These are phyloP conservation scores for Geotrichum aggregatum DNA, from an alignment of 1,139 yeast genomes.

Conservation along the genomic window DNA sequence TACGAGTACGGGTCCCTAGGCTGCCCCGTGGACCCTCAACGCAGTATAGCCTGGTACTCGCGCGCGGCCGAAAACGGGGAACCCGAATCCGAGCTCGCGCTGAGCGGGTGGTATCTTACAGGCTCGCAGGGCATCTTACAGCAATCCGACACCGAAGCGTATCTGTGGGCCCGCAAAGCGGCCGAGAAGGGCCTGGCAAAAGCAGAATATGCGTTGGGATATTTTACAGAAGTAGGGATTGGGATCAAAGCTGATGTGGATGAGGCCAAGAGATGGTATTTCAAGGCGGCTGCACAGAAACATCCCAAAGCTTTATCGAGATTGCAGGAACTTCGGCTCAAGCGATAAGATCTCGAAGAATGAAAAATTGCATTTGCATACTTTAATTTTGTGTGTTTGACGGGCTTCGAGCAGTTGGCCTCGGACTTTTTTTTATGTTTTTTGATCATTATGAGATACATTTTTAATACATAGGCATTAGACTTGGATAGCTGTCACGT, in stretches of 20 bases:
- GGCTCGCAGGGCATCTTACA: slow-evolving; percentile 71
- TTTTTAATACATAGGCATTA: too few relatives aligned
- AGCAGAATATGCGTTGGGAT: slow-evolving; percentile 81
- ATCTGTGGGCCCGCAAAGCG: slow-evolving; percentile 84
- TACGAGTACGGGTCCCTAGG: slow-evolving; percentile 82
- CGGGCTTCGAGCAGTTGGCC: too few relatives aligned
- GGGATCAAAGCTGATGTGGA: slow-evolving; percentile 51
- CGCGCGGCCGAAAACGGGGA: slow-evolving; percentile 70
- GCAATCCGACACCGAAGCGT: slow-evolving; percentile 74
- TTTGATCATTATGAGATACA: too few relatives aligned
- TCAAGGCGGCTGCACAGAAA: slow-evolving; percentile 57
- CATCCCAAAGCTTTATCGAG: slow-evolving; percentile 51
- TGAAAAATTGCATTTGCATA: too few relatives aligned
- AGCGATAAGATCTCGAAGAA: too few relatives aligned
- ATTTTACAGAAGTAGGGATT: slow-evolving; percentile 74
- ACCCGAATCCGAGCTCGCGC: slow-evolving; percentile 82
- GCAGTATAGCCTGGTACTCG: slow-evolving; percentile 86
- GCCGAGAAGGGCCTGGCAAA: slow-evolving; percentile 74
- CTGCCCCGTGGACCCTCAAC: slow-evolving; percentile 60
- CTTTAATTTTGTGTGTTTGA: too few relatives aligned
- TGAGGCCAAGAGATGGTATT: slow-evolving; percentile 53
- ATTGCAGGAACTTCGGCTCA: slow-evolving; percentile 33
- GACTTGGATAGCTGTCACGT: too few relatives aligned
- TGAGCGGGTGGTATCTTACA: slow-evolving; percentile 86
- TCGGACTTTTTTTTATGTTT: too few relatives aligned